Conservation (phyloP, 2,329 filamentous ascomycete genomes). For the Proliferodiscus dingleyae region DNA sequence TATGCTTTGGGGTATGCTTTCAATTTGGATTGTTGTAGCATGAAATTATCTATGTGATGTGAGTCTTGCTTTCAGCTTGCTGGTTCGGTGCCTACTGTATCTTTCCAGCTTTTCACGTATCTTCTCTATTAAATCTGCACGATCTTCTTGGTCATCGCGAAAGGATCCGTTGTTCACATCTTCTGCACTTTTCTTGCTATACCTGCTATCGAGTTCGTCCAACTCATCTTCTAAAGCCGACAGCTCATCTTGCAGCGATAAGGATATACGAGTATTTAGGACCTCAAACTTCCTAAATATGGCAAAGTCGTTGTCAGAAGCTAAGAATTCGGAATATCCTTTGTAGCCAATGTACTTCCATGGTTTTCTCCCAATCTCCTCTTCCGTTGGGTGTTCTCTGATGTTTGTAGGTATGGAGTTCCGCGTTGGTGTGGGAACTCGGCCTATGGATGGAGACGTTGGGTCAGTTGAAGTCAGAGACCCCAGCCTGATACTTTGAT, state of each 20-base stretch:
- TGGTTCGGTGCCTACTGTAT: constrained; percentile 26
- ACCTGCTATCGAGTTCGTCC: constrained; percentile 22
- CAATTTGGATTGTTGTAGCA: constrained; percentile 24
- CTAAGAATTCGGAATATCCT: constrained; percentile 28
- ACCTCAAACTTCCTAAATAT: constrained; percentile 33
- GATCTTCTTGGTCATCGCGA: constrained; percentile 23
- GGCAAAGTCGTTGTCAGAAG: constrained; percentile 31
- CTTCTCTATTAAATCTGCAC: constrained; percentile 13
- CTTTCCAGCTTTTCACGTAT: constrained; percentile 14
- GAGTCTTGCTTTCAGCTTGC: not conserved
- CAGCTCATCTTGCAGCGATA: constrained; percentile 34
- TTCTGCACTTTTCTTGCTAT: constrained; percentile 14
- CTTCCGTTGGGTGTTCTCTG: not conserved
- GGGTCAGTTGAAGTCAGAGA: not conserved
- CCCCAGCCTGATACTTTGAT: not conserved
- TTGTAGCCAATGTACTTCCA: constrained; percentile 33
- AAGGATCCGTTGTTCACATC: constrained; percentile 30
- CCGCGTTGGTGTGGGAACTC: not conserved
- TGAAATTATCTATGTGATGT: constrained; percentile 20
- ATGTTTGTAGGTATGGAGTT: not conserved
- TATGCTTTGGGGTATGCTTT: constrained; percentile 16
- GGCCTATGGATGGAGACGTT: not conserved
- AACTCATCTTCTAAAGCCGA: constrained; percentile 30
- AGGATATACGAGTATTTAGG: constrained; percentile 29
- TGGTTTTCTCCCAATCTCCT: constrained; percentile 21